A percentile compares a stretch with the other conserved stretches of the same genome.
phyloP scores from a whole-genome alignment of 345 rosid species.

The Eucalyptus globulus region DNA sequence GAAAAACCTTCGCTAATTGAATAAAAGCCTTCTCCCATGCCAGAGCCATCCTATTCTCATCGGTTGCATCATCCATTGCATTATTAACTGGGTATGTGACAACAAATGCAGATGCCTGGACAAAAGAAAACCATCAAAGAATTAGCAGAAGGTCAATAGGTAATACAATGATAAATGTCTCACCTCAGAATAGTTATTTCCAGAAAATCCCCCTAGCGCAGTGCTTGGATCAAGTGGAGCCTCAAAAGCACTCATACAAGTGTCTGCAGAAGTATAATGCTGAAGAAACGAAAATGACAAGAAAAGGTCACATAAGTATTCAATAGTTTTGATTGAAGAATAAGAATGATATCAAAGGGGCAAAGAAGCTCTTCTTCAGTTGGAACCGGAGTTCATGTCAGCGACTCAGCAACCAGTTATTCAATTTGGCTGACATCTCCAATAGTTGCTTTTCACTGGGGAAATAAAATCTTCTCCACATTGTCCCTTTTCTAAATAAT shows the following conservation, averaged over 20 bases:
- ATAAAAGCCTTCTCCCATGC: conserved; percentile 97
- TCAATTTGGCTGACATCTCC: not conserved
- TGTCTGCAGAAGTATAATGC: conserved; percentile 87
- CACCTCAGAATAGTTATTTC: conserved; percentile 87
- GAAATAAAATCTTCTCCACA: not conserved
- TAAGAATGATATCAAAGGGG: not conserved
- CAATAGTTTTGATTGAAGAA: not conserved
- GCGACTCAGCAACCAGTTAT: not conserved
- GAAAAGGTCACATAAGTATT: not conserved
- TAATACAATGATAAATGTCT: conserved; percentile 7
- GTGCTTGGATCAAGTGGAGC: conserved; percentile 98
- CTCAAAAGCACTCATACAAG: conserved; percentile 83
- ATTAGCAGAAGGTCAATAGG: not conserved
- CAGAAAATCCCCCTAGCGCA: conserved; percentile 82
- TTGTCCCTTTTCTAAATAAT: not conserved
- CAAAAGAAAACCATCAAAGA: not conserved
- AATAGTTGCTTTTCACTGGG: not conserved
- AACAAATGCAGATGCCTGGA: conserved; percentile 91
- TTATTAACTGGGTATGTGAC: conserved; percentile 90
- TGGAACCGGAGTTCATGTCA: not conserved
- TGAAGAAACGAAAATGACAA: conserved; percentile 12
- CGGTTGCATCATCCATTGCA: conserved; percentile 47
- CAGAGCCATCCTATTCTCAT: conserved; percentile 52
- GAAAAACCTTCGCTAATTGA: conserved; percentile 66
- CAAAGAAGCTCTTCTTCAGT: not conserved